A percentile compares a stretch with the other conserved stretches of the same genome.
These are phyloP conservation scores for Coemansia reversa DNA, from an alignment of 192 early-diverging fungal species.

Conservation along the genomic window DNA sequence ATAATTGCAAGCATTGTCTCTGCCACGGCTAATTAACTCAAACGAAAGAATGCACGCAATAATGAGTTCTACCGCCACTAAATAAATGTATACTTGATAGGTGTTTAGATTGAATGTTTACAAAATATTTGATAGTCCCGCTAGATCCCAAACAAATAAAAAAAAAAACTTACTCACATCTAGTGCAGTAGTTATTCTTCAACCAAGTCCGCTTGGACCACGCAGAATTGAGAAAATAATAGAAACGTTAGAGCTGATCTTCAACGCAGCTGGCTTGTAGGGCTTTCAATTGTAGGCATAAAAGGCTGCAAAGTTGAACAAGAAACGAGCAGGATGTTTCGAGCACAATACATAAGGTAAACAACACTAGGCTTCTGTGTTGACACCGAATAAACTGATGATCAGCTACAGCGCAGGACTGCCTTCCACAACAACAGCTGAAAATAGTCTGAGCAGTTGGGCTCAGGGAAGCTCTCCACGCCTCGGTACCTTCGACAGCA, in stretches of 20 bases:
- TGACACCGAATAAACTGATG: not conserved
- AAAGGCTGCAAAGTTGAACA: not conserved
- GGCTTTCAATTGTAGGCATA: not conserved
- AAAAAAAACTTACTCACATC: not conserved
- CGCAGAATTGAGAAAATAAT: not conserved
- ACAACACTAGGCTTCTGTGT: not conserved
- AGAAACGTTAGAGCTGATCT: not conserved
- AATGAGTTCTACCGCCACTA: not conserved
- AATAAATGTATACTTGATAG: not conserved
- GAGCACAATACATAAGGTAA: not conserved
- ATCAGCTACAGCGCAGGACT: not conserved
- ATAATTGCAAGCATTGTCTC: not conserved
- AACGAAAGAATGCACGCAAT: not conserved
- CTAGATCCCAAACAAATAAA: not conserved
- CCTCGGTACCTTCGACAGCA: constrained; percentile 14
- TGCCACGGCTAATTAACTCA: not conserved
- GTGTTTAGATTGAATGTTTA: not conserved
- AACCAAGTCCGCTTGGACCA: not conserved
- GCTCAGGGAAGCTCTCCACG: not conserved
- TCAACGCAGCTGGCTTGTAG: not conserved
- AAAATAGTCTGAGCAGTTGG: not conserved
- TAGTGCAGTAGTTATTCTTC: not conserved
- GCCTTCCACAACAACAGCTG: not conserved
- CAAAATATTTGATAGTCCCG: not conserved
- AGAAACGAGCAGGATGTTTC: not conserved